A percentile compares a stretch with the other conserved stretches of the same genome.
Evolutionary conservation across 805 yeast genomes (phyloP).

Genomic region (Blastobotrys robertii): DNA sequence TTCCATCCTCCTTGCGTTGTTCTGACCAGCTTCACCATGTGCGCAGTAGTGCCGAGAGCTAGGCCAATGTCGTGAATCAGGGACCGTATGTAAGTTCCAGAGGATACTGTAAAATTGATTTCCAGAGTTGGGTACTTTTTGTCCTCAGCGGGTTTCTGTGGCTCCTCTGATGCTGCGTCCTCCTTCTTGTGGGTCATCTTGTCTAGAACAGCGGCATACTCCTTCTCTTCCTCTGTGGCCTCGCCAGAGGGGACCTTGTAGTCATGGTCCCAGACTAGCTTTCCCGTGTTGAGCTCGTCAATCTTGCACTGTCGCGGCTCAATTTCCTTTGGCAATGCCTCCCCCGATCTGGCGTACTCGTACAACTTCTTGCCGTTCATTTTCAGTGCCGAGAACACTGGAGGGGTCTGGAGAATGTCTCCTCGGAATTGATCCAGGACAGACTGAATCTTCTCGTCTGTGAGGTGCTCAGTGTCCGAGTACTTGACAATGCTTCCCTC

Average conservation of each 20-base stretch:
- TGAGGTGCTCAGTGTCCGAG: conserved; percentile 48
- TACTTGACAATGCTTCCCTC: conserved; percentile 72
- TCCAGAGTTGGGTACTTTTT: conserved; percentile 38
- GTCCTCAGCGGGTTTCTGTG: conserved; percentile 7
- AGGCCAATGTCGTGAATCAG: conserved; percentile 82
- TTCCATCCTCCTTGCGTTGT: conserved; percentile 78
- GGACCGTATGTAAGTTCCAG: conserved; percentile 92
- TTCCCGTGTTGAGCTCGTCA: conserved; percentile 41
- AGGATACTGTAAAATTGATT: conserved; percentile 70
- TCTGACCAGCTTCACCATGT: conserved; percentile 78
- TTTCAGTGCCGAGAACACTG: conserved; percentile 87
- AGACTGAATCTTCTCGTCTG: conserved; percentile 39
- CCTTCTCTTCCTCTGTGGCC: conserved; percentile 28
- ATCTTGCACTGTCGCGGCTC: conserved; percentile 65
- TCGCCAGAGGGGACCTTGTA: conserved; percentile 31
- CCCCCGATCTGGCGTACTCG: conserved; percentile 85
- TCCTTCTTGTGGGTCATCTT: conserved; percentile 9
- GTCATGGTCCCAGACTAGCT: conserved; percentile 45
- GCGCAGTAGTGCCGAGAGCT: conserved; percentile 69
- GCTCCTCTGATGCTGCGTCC: conserved; percentile 1
- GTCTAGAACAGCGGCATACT: conserved; percentile 38
- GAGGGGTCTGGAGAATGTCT: conserved; percentile 79
- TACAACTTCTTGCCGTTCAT: conserved; percentile 91
- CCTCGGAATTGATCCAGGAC: conserved; percentile 67
- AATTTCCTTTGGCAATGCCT: conserved; percentile 76